Evolutionary conservation across 139 green algal genomes (phyloP).

Genomic region (Coelastrella sp.): DNA sequence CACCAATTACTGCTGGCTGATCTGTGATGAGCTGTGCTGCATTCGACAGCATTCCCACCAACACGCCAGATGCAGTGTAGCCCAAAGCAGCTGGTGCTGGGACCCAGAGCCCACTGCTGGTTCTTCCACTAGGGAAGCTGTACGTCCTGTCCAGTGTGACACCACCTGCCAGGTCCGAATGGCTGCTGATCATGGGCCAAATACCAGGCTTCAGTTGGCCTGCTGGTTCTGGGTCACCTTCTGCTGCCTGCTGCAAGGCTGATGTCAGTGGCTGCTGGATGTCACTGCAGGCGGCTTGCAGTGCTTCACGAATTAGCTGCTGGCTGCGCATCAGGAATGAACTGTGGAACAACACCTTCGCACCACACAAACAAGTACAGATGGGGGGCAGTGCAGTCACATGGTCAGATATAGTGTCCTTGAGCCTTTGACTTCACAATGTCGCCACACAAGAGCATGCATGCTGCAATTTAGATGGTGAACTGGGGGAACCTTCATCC

Average conservation of each 20-base stretch:
- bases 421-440: too few relatives aligned
- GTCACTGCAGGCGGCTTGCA: background rate
- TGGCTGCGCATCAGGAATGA: constrained; percentile 38
- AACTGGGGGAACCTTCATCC: too few relatives aligned
- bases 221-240: background rate
- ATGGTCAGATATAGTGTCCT: too few relatives aligned
- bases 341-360: constrained; percentile 38
- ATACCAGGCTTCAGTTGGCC: constrained; percentile 17
- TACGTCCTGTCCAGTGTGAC: constrained; percentile 9
- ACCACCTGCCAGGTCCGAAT: background rate
- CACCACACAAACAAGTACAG: too few relatives aligned
- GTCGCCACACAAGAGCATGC: too few relatives aligned
- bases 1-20: constrained; percentile 11
- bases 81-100: background rate
- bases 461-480: too few relatives aligned
- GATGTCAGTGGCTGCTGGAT: constrained; percentile 6
- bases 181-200: background rate
- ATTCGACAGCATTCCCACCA: background rate
- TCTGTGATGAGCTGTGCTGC: background rate
- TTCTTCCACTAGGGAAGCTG: constrained; percentile 5
- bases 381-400: too few relatives aligned
- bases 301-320: background rate
- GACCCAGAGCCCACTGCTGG: background rate
- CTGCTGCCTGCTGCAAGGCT: constrained; percentile 11
- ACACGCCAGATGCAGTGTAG: background rate